Evolutionary conservation across 495 filamentous ascomycete species (phyloP).

Genomic region (Hypoxylon perforatum): DNA sequence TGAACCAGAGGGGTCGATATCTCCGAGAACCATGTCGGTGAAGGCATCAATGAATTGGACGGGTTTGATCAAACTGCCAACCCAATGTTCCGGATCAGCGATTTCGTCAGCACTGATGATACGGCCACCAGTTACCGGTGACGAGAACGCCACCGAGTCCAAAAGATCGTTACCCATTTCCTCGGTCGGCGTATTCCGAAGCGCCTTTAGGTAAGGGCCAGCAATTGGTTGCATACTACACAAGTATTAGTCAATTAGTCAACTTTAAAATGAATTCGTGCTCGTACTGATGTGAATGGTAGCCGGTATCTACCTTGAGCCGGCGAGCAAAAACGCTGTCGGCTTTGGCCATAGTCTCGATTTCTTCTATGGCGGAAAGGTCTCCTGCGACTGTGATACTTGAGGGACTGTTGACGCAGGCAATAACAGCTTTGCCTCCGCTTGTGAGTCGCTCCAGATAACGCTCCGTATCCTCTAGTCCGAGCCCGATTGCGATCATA

Average conservation of each 20-base stretch:
- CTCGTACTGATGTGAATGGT: slow-evolving; percentile 47
- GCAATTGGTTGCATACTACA: neutral
- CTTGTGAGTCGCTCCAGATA: slow-evolving; percentile 40
- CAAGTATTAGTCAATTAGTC: too few relatives aligned
- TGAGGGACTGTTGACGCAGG: slow-evolving; percentile 56
- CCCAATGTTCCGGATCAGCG: slow-evolving; percentile 50
- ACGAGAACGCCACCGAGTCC: slow-evolving; percentile 33
- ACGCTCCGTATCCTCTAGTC: slow-evolving; percentile 46
- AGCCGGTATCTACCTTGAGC: slow-evolving; percentile 55
- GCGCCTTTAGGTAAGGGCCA: too few relatives aligned
- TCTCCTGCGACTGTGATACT: slow-evolving; percentile 60
- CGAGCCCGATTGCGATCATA: slow-evolving; percentile 60
- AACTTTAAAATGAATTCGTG: too few relatives aligned
- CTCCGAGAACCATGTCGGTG: slow-evolving; percentile 15
- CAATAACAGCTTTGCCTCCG: slow-evolving; percentile 42
- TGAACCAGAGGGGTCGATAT: slow-evolving; percentile 13
- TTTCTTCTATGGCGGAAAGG: slow-evolving; percentile 39
- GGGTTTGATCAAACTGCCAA: slow-evolving; percentile 51
- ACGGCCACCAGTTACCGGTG: slow-evolving; percentile 35
- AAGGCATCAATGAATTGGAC: slow-evolving; percentile 54
- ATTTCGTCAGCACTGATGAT: neutral
- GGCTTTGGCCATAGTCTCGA: slow-evolving; percentile 37
- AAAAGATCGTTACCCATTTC: slow-evolving; percentile 9
- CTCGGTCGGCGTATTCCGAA: neutral
- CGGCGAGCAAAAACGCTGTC: slow-evolving; percentile 51